Conservation (phyloP, 2,329 filamentous ascomycete species). For the Pezicula carpinea region DNA sequence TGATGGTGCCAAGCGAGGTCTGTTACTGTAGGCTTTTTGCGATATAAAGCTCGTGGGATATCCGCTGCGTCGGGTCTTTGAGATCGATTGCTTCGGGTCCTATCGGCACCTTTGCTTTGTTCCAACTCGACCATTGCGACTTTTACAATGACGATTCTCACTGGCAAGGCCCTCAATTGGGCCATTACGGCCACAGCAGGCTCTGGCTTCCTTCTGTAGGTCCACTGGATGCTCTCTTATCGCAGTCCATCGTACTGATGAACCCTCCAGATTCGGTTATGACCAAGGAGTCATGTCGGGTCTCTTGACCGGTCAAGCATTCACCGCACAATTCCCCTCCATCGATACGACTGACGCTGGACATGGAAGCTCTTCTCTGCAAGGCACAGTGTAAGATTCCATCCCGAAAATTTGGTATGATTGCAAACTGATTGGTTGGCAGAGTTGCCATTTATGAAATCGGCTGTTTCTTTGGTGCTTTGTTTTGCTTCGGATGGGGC, state of each 20-base stretch:
- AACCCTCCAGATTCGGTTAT: slow-evolving; percentile 44
- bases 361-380: slow-evolving; percentile 36
- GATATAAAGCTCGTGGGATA: background rate
- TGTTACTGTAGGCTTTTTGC: background rate
- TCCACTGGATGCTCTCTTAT: slow-evolving; percentile 8
- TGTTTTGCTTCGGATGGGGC: slow-evolving; percentile 37
- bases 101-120: background rate
- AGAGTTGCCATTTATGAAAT: slow-evolving; percentile 39
- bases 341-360: slow-evolving; percentile 38
- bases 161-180: slow-evolving; percentile 32
- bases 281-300: slow-evolving; percentile 72
- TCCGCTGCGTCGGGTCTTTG: background rate
- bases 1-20: background rate
- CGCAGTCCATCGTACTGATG: slow-evolving; percentile 20
- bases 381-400: slow-evolving; percentile 35
- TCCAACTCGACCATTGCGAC: background rate
- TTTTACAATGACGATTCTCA: slow-evolving; percentile 22
- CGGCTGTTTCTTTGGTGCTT: slow-evolving; percentile 42
- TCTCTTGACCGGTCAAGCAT: slow-evolving; percentile 61
- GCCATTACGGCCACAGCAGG: slow-evolving; percentile 33
- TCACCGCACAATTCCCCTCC: slow-evolving; percentile 46
- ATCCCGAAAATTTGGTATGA: background rate
- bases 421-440: background rate
- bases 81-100: background rate
- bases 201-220: slow-evolving; percentile 31